Base-by-base conservation (phyloP, 306 rosid species). In the Inga oerstediana region DNA sequence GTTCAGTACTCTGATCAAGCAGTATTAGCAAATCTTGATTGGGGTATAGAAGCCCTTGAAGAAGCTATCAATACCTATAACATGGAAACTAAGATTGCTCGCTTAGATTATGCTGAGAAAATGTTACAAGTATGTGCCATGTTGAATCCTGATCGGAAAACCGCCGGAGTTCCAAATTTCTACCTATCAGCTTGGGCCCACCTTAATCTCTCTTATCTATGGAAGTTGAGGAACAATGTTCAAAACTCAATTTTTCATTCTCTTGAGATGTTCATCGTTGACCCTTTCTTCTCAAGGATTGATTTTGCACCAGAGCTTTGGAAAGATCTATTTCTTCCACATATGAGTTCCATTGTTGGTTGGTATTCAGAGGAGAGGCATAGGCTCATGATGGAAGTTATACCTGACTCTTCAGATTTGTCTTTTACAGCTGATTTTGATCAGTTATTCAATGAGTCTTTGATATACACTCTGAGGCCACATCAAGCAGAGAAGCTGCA, bases 111-210 rank as follows among this genome's bases (percentile, higher is more conserved):
- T 75, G 97, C 98, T 0, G 97, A 91, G 82, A 95, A 90, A 84
- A 95, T 93, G 99, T 74, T 95, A 78, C 98, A 92, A 85, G 98
- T 95, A 14, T 93, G 97, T 87, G 99, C 99, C 74, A 84, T 95
- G 89, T 74, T 92, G 89, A 93, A 88, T 51, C 90, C 92, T 43
- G 86, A 89, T 64, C 94, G 88, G 68, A 93, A 91, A 74, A 95
- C 97, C 75, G 99, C 98, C 16, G 99, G 99, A 5, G 97, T 95
- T 41, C 99, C 99, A 13, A 95, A 93, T 72, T 95, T 86, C 81
- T 93, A 93, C 79, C 97, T 95, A 77, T 92, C 97, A 35, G 97
- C 97, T 73, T 95, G 99, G 99, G 97, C 99, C 16, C 93, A 95
- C 74, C 88, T 93, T 24, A 92, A 92, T 66, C 89, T 95, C 65